These are phyloP conservation scores for Ophiostoma sp. DNA, from an alignment of 2,329 filamentous ascomycete genomes.

Conservation along the genomic window DNA sequence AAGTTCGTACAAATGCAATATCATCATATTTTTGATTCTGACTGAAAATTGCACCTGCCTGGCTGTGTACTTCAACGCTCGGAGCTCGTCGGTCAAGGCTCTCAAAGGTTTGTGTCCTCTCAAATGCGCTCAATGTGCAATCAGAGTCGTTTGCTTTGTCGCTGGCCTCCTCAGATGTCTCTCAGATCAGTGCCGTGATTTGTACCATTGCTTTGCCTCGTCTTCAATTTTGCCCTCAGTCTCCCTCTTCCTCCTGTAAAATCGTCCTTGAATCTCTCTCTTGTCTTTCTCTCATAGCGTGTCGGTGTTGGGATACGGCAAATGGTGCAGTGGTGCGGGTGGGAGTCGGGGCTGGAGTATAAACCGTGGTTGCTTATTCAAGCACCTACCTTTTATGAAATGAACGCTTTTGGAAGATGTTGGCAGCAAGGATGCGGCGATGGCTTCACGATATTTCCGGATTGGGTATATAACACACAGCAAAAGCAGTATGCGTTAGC, in stretches of 20 bases:
- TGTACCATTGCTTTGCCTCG: not conserved
- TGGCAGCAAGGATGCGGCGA: constrained; percentile 18
- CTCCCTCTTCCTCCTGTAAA: not conserved
- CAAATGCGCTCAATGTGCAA: constrained; percentile 11
- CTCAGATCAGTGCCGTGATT: not conserved
- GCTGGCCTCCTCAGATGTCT: not conserved
- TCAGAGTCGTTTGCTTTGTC: not conserved
- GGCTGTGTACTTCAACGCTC: not conserved
- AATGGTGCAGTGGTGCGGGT: not conserved
- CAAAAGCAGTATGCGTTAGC: constrained; percentile 28
- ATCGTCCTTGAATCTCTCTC: not conserved
- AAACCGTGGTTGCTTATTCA: not conserved
- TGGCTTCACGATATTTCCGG: constrained; percentile 25
- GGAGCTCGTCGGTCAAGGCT: constrained; percentile 12
- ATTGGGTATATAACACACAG: constrained; percentile 29
- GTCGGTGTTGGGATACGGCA: not conserved
- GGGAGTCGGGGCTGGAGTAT: not conserved
- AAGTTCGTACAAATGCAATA: not conserved
- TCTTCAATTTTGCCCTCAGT: not conserved
- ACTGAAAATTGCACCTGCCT: not conserved
- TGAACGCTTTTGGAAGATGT: constrained; percentile 18
- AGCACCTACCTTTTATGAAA: constrained; percentile 8
- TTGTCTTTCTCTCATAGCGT: not conserved
- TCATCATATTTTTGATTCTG: not conserved
- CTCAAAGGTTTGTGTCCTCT: constrained; percentile 9